A percentile compares a stretch with the other conserved stretches of the same genome.
These are phyloP conservation scores for Pythium coloratum DNA, from an alignment of 352 stramenopile species.

Conservation along the genomic window DNA sequence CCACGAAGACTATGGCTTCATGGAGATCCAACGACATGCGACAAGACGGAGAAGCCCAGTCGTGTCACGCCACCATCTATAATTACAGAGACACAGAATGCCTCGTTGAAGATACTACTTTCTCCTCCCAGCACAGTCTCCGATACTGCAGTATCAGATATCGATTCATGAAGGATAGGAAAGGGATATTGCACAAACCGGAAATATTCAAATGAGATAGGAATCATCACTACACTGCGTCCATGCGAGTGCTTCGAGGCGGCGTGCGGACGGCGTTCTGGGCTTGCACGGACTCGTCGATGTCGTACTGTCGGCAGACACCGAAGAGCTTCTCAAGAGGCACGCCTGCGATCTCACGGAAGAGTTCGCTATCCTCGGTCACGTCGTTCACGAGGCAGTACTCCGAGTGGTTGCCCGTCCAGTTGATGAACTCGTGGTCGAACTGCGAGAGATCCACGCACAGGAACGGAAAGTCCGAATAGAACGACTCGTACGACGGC, in stretches of 20 bases:
- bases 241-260: conserved; percentile 1
- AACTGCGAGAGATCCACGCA: conserved; percentile 56
- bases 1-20: not conserved
- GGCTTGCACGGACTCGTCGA: not conserved
- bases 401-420: conserved; percentile 49
- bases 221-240: not conserved
- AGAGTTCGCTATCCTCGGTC: conserved; percentile 46
- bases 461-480: conserved; percentile 67
- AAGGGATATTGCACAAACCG: not conserved
- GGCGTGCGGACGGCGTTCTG: conserved; percentile 16
- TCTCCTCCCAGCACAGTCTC: no score
- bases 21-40: not conserved
- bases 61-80: conserved; percentile 1
- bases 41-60: not conserved
- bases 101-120: no score
- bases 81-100: not conserved
- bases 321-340: conserved; percentile 60
- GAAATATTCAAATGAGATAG: not conserved
- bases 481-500: conserved; percentile 65
- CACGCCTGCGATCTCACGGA: conserved; percentile 36
- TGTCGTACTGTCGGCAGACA: conserved; percentile 57
- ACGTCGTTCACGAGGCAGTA: conserved; percentile 74
- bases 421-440: conserved; percentile 55
- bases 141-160: no score
- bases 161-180: not conserved